phyloP scores from a whole-genome alignment of 768 basidiomycete genomes.

The Collybia sordida region DNA sequence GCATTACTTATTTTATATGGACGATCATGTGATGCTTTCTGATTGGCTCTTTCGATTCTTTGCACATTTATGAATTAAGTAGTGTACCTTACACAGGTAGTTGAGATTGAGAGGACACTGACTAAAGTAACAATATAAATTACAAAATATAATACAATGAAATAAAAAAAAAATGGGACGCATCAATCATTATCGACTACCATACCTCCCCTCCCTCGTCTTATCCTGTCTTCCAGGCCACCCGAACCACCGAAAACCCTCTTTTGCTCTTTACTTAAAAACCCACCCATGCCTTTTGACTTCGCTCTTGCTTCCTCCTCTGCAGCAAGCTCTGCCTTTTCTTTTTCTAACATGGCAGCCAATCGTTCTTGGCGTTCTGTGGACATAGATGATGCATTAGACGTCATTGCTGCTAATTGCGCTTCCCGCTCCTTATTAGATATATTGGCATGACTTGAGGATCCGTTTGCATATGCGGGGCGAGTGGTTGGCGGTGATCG shows the following conservation, averaged over 20 bases:
- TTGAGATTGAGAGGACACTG: too few relatives aligned
- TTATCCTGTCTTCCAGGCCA: constrained; percentile 77
- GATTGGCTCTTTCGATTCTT: too few relatives aligned
- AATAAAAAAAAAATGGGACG: background rate
- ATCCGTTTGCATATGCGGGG: constrained; percentile 12
- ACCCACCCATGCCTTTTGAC: constrained; percentile 77
- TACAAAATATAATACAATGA: background rate
- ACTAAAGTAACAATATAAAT: too few relatives aligned
- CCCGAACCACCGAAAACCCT: constrained; percentile 78
- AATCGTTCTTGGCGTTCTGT: constrained; percentile 73
- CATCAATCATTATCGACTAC: constrained; percentile 61
- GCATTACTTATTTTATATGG: too few relatives aligned
- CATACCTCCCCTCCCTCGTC: constrained; percentile 68
- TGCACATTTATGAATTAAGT: too few relatives aligned
- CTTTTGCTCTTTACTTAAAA: constrained; percentile 83
- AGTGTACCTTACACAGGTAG: too few relatives aligned
- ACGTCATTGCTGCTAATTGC: constrained; percentile 88
- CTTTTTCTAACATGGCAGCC: constrained; percentile 64
- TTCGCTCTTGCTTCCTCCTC: constrained; percentile 69
- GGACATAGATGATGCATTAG: constrained; percentile 66
- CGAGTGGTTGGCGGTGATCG: constrained; percentile 24
- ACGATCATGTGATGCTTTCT: too few relatives aligned
- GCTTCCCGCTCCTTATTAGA: constrained; percentile 64
- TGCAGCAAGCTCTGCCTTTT: constrained; percentile 73
- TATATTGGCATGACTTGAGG: constrained; percentile 19